Evolutionary conservation across 108 stramenopile species (phyloP), one percentile per base, ranked within the genome.

Genomic region (Chaetoceros tenuissimus): DNA sequence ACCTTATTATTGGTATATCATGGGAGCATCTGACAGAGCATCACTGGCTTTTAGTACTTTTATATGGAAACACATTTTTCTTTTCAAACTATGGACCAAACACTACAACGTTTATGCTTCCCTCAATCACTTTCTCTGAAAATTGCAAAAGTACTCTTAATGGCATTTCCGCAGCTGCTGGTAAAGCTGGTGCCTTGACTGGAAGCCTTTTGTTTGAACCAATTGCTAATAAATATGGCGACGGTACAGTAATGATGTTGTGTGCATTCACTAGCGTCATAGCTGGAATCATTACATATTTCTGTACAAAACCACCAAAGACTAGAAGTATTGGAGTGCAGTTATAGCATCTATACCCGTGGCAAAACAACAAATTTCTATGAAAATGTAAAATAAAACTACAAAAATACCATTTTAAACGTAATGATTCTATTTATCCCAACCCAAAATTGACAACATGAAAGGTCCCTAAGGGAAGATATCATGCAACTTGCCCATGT

Each of bases 1-100:
- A 89, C 54, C 51, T 62, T 19, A 52, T 75, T 31, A 87, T 94
- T 63, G 92, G 92, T 23, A 28, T 68, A 21, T 72, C 72, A 31
- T 89, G 82, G 75, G 29, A 54, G 27, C 47, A 59, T 27, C 64
- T 91, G 49, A 52, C 70, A 59, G 66, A 66, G 13, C 31, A 68
- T 29, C 76, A 76, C 30, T 57, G 65, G 23, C n/a, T 84, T 24
- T 51, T 81, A 48, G 31, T 85, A 3, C 28, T 70, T 0, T 20
- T 87, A n/a, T 94, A 89, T 49, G 87, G 92, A 0, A 22, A 71
- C 26, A 89, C 85, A 3, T 94, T 94, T 57, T 94, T 94, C 66
- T 89, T 89, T 69, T 70, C 81, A 45, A 94, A 94, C 50, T 89
- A 87, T 48, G 92, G 92, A 3, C 92, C 92, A 40, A 94, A 94